A percentile compares a stretch with the other conserved stretches of the same genome.
Conservation (phyloP, 108 stramenopile genomes). For the Craspedostauros australis region DNA sequence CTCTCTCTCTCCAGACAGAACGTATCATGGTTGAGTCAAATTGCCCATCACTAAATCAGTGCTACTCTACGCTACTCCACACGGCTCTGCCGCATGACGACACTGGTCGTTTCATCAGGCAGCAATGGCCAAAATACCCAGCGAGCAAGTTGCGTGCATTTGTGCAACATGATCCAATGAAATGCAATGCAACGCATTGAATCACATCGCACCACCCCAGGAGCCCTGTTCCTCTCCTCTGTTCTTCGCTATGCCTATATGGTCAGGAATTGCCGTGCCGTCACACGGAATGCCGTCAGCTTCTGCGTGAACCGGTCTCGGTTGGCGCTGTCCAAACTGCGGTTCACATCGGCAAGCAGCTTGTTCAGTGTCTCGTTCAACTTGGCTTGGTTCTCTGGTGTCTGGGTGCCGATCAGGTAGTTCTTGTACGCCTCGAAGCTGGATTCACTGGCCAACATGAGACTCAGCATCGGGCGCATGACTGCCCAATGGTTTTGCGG, state of each 20-base stretch:
- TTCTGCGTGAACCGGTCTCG: constrained; percentile 95
- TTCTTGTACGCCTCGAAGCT: constrained; percentile 91
- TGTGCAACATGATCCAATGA: too few relatives aligned
- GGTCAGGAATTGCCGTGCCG: constrained; percentile 88
- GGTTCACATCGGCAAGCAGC: constrained; percentile 83
- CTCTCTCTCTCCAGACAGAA: too few relatives aligned
- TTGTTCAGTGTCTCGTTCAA: constrained; percentile 89
- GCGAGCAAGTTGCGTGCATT: too few relatives aligned
- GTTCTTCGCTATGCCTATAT: constrained; percentile 32
- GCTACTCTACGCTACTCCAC: too few relatives aligned
- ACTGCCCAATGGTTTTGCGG: constrained; percentile 97
- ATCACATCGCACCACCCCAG: too few relatives aligned
- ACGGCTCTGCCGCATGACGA: too few relatives aligned
- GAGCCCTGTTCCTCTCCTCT: not conserved
- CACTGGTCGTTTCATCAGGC: too few relatives aligned
- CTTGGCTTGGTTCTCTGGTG: constrained; percentile 81
- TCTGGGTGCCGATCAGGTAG: constrained; percentile 85
- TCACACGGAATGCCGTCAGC: constrained; percentile 90
- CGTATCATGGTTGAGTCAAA: too few relatives aligned
- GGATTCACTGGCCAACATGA: constrained; percentile 90
- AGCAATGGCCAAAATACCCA: too few relatives aligned
- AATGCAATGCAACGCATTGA: too few relatives aligned
- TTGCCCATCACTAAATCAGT: too few relatives aligned
- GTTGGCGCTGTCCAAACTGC: constrained; percentile 91
- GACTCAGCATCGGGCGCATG: constrained; percentile 95